These are phyloP conservation scores for Plasmodium blacklocki DNA, from an alignment of 169 alveolate species.

Conservation along the genomic window DNA sequence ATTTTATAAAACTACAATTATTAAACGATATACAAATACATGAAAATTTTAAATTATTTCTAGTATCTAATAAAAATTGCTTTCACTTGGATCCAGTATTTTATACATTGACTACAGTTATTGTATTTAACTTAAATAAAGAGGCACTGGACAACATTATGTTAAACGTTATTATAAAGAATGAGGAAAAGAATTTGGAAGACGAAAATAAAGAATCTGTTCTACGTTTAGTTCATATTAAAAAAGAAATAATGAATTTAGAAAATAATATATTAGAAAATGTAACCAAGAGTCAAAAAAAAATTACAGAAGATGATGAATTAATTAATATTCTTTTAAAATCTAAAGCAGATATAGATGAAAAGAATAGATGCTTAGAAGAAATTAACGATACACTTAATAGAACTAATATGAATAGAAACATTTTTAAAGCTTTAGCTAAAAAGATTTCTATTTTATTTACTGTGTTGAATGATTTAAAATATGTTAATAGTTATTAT, in stretches of 20 bases:
- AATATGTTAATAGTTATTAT: constrained; percentile 60
- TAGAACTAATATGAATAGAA: constrained; percentile 41
- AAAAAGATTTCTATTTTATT: constrained; percentile 69
- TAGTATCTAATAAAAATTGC: constrained; percentile 68
- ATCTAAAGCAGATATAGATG: constrained; percentile 69
- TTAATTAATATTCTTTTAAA: constrained; percentile 65
- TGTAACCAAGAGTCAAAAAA: constrained; percentile 58
- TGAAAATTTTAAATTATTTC: constrained; percentile 43
- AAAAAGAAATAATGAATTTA: constrained; percentile 68
- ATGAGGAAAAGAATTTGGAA: constrained; percentile 50
- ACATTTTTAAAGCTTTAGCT: constrained; percentile 58
- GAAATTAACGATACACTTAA: constrained; percentile 70
- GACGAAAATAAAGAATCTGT: constrained; percentile 67
- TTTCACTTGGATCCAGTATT: constrained; percentile 36
- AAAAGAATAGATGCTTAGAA: constrained; percentile 54
- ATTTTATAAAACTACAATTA: constrained; percentile 46
- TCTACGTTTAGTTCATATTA: constrained; percentile 37
- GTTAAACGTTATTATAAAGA: constrained; percentile 54
- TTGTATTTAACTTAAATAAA: constrained; percentile 51
- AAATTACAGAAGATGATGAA: constrained; percentile 73
- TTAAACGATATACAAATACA: constrained; percentile 34
- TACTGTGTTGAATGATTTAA: constrained; percentile 68
- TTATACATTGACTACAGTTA: constrained; percentile 49
- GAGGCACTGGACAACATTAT: constrained; percentile 57
- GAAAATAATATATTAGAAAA: constrained; percentile 67